A percentile compares a stretch with the other conserved stretches of the same genome.
Conservation (phyloP, 1,284 basidiomycete species). For the Meira nashicola region DNA sequence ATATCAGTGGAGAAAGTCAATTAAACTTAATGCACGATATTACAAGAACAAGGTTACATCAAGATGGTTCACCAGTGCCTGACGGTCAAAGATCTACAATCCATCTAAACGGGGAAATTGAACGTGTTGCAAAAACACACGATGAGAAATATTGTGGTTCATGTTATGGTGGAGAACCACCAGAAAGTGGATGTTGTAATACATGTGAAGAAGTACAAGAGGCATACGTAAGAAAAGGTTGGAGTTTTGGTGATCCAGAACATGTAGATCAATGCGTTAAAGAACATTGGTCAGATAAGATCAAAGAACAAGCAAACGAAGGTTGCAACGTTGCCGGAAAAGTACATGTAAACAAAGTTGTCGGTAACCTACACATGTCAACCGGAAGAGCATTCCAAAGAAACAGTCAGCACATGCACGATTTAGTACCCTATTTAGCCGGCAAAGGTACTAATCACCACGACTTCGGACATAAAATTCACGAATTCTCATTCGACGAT, state of each 20-base stretch:
- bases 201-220: conserved; percentile 90
- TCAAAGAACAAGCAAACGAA: conserved; percentile 84
- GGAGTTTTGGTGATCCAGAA: conserved; percentile 89
- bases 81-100: conserved; percentile 5
- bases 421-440: conserved; percentile 85
- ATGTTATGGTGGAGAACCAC: conserved; percentile 85
- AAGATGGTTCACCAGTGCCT: conserved; percentile 57
- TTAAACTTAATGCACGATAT: conserved; percentile 69
- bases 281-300: conserved; percentile 91
- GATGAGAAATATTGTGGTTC: conserved; percentile 62
- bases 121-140: conserved; percentile 26
- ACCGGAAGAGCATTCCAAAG: conserved; percentile 90
- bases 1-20: conserved; percentile 92
- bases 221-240: conserved; percentile 83
- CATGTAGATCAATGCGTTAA: conserved; percentile 89
- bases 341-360: conserved; percentile 87
- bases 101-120: conserved; percentile 42
- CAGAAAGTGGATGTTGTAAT: conserved; percentile 74
- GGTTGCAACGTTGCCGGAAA: conserved; percentile 90
- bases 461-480: conserved; percentile 86
- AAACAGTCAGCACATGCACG: conserved; percentile 75
- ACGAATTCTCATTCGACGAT: conserved; percentile 68
- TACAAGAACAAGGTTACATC: conserved; percentile 71
- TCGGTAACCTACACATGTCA: conserved; percentile 55
- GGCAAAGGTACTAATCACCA: conserved; percentile 44